Conservation (phyloP, 306 rosid species). For the Malus sylvestris region DNA sequence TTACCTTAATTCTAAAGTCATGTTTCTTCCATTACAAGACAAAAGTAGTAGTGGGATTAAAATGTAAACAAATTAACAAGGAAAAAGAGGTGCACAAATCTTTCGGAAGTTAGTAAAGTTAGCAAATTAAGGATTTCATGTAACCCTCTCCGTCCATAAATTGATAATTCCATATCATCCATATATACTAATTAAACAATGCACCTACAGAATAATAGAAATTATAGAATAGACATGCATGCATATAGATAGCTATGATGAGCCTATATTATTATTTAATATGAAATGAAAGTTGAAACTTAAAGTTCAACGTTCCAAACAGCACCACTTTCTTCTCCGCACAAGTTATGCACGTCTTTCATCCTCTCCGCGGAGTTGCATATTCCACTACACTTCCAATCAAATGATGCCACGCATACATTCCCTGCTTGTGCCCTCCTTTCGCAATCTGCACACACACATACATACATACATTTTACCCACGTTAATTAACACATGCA, state of each 20-base stretch:
- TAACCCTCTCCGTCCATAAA: background rate
- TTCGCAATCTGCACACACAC: conserved; percentile 43
- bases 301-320: conserved; percentile 61
- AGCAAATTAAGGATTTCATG: background rate
- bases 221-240: background rate
- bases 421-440: conserved; percentile 66
- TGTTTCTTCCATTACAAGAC: background rate
- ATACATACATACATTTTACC: background rate
- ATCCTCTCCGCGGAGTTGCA: conserved; percentile 73
- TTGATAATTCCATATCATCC: no score
- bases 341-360: conserved; percentile 55
- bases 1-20: background rate
- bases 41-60: background rate
- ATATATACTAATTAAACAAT: no score
- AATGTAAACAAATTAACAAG: background rate
- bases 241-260: background rate
- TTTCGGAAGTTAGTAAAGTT: background rate
- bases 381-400: conserved; percentile 92
- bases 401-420: conserved; percentile 78
- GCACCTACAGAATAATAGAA: no score
- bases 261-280: background rate
- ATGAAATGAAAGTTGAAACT: background rate
- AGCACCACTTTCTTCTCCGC: conserved; percentile 64
- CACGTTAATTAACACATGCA: no score
- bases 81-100: background rate